These are phyloP conservation scores for Suhomyces sp. DNA, from an alignment of 805 yeast species.

Conservation along the genomic window DNA sequence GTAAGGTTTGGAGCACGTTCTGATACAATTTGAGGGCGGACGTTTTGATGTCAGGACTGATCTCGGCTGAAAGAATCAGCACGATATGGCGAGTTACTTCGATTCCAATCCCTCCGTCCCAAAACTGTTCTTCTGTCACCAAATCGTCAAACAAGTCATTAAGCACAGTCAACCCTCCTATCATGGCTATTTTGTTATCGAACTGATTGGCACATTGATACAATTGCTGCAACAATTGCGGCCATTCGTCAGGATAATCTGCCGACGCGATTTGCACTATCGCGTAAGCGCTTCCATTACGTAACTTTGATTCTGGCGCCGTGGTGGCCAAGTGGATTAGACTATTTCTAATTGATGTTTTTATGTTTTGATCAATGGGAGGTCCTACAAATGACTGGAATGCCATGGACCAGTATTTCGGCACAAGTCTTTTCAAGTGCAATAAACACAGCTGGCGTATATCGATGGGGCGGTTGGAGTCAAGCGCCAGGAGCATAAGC, in stretches of 20 bases:
- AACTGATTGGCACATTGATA: slow-evolving; percentile 39
- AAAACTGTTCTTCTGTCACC: slow-evolving; percentile 82
- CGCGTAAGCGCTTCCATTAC: slow-evolving; percentile 67
- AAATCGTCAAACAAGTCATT: slow-evolving; percentile 83
- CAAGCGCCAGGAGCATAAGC: slow-evolving; percentile 43
- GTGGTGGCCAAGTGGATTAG: slow-evolving; percentile 48
- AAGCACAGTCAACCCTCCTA: slow-evolving; percentile 59
- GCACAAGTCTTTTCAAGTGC: slow-evolving; percentile 64
- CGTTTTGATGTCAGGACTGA: slow-evolving; percentile 38
- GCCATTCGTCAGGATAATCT: slow-evolving; percentile 98
- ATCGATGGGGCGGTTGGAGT: slow-evolving; percentile 26
- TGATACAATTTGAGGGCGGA: slow-evolving; percentile 52
- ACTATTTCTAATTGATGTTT: slow-evolving; percentile 46
- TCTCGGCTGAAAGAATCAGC: slow-evolving; percentile 29
- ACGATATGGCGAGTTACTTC: slow-evolving; percentile 52
- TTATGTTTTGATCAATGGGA: slow-evolving; percentile 53
- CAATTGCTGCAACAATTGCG: slow-evolving; percentile 53
- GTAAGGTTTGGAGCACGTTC: slow-evolving; percentile 51
- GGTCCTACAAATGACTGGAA: slow-evolving; percentile 73
- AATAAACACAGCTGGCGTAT: slow-evolving; percentile 63
- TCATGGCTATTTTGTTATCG: slow-evolving; percentile 27
- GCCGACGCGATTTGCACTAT: slow-evolving; percentile 81
- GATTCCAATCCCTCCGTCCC: slow-evolving; percentile 66
- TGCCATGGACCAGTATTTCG: slow-evolving; percentile 79
- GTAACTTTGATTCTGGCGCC: slow-evolving; percentile 52